Evolutionary conservation across 1,139 yeast species (phyloP).

Genomic region (Pichia inconspicua): DNA sequence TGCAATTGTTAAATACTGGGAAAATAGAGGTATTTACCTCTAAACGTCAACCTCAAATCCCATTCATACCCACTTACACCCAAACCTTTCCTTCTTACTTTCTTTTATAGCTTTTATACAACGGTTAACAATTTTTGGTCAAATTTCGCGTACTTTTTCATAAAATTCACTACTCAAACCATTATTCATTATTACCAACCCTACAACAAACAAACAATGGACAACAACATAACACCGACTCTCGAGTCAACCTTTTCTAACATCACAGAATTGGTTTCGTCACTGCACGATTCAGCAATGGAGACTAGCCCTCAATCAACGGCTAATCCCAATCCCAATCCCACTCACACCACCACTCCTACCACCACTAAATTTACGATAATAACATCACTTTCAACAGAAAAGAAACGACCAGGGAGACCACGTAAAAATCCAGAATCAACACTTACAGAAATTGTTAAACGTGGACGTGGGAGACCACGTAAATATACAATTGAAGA

Average conservation of each 20-base stretch:
- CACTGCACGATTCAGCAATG: too few species aligned
- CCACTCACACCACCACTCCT: not conserved
- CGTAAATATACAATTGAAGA: constrained; percentile 5
- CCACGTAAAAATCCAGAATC: constrained; percentile 1
- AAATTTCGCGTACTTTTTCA: too few species aligned
- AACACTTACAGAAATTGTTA: not conserved
- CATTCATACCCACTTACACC: too few species aligned
- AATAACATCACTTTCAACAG: not conserved
- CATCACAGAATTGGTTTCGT: too few species aligned
- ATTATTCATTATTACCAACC: too few species aligned
- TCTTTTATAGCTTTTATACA: too few species aligned
- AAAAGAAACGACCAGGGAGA: constrained; percentile 4
- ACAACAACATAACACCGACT: too few species aligned
- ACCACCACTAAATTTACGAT: not conserved
- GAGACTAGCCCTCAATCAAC: too few species aligned
- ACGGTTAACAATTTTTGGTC: too few species aligned
- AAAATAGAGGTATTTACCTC: constrained; percentile 10
- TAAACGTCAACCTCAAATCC: not conserved
- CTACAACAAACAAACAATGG: too few species aligned
- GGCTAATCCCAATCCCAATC: not conserved
- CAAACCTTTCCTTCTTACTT: not conserved
- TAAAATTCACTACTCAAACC: too few species aligned
- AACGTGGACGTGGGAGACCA: constrained; percentile 14
- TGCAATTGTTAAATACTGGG: constrained; percentile 16
- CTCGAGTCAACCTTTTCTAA: too few species aligned